phyloP scores from a whole-genome alignment of 2,329 filamentous ascomycete genomes.

The Phaeophleospora eucalypticola region DNA sequence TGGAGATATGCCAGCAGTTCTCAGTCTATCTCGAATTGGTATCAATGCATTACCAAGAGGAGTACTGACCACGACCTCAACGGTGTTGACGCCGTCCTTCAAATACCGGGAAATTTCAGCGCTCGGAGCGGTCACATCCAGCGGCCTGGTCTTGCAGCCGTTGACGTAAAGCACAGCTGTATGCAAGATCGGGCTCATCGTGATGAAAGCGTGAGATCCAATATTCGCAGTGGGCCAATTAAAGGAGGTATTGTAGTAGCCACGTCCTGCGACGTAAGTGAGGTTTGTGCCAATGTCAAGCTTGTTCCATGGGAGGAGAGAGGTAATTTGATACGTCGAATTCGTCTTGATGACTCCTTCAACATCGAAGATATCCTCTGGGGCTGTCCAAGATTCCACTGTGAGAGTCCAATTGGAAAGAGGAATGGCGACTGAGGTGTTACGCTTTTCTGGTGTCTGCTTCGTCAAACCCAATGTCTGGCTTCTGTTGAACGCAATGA shows the following conservation, averaged over 20 bases:
- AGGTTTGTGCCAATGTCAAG: conserved; percentile 4
- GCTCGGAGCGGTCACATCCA: conserved; percentile 9
- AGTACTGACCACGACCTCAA: conserved; percentile 10
- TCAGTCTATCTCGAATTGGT: conserved; percentile 2
- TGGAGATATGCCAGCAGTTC: too few relatives aligned
- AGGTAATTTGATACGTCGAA: conserved; percentile 2
- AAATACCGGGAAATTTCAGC: conserved; percentile 6
- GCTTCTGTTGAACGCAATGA: conserved; percentile 36
- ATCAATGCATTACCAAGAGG: conserved; percentile 10
- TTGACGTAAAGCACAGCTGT: conserved; percentile 10
- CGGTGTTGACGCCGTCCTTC: conserved; percentile 1
- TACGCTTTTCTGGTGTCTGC: background rate
- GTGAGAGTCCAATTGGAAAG: conserved; percentile 9
- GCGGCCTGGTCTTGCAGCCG: conserved; percentile 2
- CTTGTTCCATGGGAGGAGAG: conserved; percentile 6
- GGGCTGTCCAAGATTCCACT: conserved; percentile 9
- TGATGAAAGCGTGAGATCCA: conserved; percentile 2
- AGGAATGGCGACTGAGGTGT: too few relatives aligned
- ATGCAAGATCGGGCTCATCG: conserved; percentile 8
- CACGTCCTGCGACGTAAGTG: conserved; percentile 4
- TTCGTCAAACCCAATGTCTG: background rate
- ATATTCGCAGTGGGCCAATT: background rate
- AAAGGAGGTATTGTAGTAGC: conserved; percentile 9
- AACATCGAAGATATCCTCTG: conserved; percentile 5
- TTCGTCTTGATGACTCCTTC: conserved; percentile 8